Base-by-base conservation (phyloP, 1,284 basidiomycete species). In the Vanrija sp. region DNA sequence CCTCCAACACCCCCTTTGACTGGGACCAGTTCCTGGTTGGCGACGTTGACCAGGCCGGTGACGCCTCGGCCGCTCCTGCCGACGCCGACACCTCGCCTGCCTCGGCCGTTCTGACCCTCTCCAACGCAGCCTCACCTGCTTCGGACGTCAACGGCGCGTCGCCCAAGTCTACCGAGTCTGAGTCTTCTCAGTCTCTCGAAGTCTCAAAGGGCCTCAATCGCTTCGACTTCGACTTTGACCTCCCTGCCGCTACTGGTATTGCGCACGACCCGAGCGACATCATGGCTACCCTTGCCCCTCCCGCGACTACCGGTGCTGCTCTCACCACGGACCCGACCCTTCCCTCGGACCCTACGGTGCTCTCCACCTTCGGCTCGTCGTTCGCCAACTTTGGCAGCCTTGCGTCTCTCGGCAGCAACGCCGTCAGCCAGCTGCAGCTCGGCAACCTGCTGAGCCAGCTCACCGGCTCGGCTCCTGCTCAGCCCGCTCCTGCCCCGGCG, bases 141-240 rank as follows among this genome's bases (percentile, higher is more conserved):
- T 61, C 59, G 19, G 56, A 50, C 23, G 46, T 43, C 21, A 39
- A 58, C 52, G 39, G 21, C n/a, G 38, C 48, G 29, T 43, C 60
- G 18, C 56, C 57, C 44, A 52, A 54, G 38, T 68, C 67, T 23
- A 69, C 66, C 53, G 69, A 71, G 58, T 72, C 70, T 1, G 66
- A 71, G 54, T 64, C 65, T 54, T 67, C 65, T 42, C 62, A 58
- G 25, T 57, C 64, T 18, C 70, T 72, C 38, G 68, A 72, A 47
- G 40, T 54, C 16, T 45, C 55, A 51, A 28, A 54, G 44, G 55
- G 47, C 51, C 38, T 48, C 23, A 38, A 52, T 46, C 55, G 52
- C 40, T 43, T 54, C 38, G 47, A 60, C 54, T 56, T 55, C n/a
- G 64, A 65, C 55, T 63, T 66, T 46, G 61, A 62, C 46, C 59